Conservation (phyloP, 2,329 filamentous ascomycete species). For the Cercospora sp. region DNA sequence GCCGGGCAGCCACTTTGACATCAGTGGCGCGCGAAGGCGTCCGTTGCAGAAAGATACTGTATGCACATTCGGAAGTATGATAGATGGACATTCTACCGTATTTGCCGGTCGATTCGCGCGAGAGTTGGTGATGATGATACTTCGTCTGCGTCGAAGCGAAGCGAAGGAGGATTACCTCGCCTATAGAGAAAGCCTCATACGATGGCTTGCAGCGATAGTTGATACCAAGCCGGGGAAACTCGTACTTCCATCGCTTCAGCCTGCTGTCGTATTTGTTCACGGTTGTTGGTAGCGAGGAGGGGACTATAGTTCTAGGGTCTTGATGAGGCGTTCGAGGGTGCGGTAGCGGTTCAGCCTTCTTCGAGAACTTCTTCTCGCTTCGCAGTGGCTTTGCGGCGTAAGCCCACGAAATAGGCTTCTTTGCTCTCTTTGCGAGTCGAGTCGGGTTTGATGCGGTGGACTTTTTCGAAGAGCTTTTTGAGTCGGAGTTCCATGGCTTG, state of each 20-base stretch:
- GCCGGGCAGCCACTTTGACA: background rate
- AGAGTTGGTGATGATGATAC: too few relatives aligned
- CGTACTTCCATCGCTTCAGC: background rate
- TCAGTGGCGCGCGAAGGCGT: background rate
- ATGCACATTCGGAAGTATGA: background rate
- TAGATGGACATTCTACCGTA: background rate
- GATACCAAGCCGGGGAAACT: background rate
- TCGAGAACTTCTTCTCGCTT: constrained; percentile 48
- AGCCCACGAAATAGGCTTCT: constrained; percentile 82
- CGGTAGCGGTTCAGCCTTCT: constrained; percentile 20
- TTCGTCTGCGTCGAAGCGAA: too few relatives aligned
- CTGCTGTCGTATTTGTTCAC: background rate
- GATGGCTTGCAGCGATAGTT: background rate
- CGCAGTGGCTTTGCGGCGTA: constrained; percentile 63
- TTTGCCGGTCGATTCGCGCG: background rate
- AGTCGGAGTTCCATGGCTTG: constrained; percentile 74
- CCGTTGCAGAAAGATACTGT: too few relatives aligned
- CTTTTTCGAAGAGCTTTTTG: constrained; percentile 73
- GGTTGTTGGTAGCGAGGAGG: background rate
- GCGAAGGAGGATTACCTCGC: background rate
- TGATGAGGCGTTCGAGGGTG: background rate
- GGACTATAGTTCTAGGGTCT: background rate
- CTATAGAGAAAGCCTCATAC: background rate
- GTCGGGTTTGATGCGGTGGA: constrained; percentile 86
- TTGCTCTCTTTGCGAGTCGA: constrained; percentile 74